Evolutionary conservation across 345 rosid genomes (phyloP).

Genomic region (Moringa oleifera): DNA sequence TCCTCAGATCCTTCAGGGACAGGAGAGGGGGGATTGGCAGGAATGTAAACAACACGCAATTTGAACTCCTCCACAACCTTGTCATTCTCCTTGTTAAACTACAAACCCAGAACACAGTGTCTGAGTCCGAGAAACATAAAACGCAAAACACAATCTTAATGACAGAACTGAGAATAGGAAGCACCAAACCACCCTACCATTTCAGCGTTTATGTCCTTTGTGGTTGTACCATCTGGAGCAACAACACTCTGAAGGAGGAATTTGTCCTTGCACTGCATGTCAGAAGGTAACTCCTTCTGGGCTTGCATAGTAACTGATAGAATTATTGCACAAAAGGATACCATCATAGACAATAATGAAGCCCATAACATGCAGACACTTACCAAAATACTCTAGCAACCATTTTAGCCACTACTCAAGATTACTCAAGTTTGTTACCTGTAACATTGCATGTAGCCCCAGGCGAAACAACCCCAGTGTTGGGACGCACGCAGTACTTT

Average conservation of each 20-base stretch:
- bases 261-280: conserved; percentile 89
- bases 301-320: conserved; percentile 89
- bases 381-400: neutral
- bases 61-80: conserved; percentile 63
- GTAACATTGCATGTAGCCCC: conserved; percentile 56
- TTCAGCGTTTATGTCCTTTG: conserved; percentile 52
- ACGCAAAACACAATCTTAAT: neutral
- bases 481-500: conserved; percentile 84
- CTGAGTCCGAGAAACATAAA: neutral
- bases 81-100: conserved; percentile 68
- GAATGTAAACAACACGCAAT: conserved; percentile 69
- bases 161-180: neutral
- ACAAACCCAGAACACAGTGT: conserved; percentile 14
- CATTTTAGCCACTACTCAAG: neutral
- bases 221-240: conserved; percentile 54
- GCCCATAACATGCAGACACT: neutral
- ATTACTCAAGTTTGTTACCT: conserved; percentile 26
- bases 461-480: conserved; percentile 67
- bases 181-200: conserved; percentile 32
- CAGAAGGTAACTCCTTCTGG: conserved; percentile 70
- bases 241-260: conserved; percentile 72
- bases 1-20: conserved; percentile 94
- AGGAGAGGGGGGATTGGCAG: conserved; percentile 83
- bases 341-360: neutral
- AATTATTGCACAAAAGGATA: neutral